These are phyloP conservation scores for Akanthomyces muscarius DNA, from an alignment of 2,329 filamentous ascomycete genomes.

Conservation along the genomic window DNA sequence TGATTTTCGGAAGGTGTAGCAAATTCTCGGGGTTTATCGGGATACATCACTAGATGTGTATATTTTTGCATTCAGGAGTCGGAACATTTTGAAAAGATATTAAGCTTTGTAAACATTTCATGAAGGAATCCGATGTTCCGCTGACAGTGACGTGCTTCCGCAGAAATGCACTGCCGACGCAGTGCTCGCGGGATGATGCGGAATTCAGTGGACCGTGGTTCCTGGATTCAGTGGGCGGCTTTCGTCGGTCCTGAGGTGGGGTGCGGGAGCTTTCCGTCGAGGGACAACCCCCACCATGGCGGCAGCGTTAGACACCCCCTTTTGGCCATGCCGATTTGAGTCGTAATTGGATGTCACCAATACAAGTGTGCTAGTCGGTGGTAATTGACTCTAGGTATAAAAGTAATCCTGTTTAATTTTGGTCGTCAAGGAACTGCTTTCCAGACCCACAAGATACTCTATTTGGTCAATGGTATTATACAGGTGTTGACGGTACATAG, in stretches of 20 bases:
- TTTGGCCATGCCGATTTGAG: neutral
- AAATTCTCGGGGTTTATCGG: constrained; percentile 1
- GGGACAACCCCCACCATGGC: neutral
- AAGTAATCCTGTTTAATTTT: neutral
- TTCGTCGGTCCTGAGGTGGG: constrained; percentile 11
- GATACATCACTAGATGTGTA: neutral
- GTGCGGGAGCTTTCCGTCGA: constrained; percentile 15
- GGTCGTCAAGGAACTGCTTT: too few relatives aligned
- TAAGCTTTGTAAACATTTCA: neutral
- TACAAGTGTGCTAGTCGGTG: neutral
- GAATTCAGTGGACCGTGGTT: constrained; percentile 5
- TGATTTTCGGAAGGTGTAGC: constrained; percentile 9
- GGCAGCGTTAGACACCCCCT: neutral
- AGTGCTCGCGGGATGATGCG: constrained; percentile 4
- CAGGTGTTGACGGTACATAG: too few relatives aligned
- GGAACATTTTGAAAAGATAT: constrained; percentile 6
- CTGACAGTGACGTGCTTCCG: constrained; percentile 4
- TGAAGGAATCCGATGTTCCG: constrained; percentile 7
- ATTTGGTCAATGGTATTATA: too few relatives aligned
- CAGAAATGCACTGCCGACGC: neutral
- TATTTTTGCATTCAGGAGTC: constrained; percentile 12
- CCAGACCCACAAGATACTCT: too few relatives aligned
- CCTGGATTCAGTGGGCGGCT: constrained; percentile 7
- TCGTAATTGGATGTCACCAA: too few relatives aligned
- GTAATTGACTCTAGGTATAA: neutral